Percentiles rank a stretch among this genome's conserved stretches.
phyloP scores from a whole-genome alignment of 208 protist species.

The Wallacemonas sp. region DNA sequence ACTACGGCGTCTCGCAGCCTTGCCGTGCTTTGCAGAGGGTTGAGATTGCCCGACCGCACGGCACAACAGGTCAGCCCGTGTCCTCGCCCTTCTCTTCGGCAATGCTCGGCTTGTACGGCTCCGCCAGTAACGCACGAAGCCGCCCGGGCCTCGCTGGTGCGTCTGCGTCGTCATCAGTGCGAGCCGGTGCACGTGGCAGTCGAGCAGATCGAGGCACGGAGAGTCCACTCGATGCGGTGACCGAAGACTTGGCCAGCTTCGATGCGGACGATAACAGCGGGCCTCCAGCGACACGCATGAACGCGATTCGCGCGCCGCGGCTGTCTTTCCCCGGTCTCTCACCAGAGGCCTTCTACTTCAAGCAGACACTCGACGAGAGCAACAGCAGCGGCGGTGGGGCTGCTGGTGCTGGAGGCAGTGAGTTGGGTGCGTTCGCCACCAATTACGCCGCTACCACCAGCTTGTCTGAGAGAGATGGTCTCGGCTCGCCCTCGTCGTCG shows the following conservation, averaged over 20 bases:
- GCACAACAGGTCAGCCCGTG: conserved; percentile 16
- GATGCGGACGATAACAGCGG: conserved; percentile 49
- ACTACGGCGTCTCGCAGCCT: background rate
- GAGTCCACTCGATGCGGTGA: conserved; percentile 21
- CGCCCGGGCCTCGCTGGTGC: too few relatives aligned
- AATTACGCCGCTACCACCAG: too few relatives aligned
- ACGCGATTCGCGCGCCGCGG: conserved; percentile 18
- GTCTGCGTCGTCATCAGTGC: background rate
- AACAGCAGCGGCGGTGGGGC: background rate
- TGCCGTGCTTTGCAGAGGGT: conserved; percentile 30
- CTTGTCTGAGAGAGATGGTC: too few relatives aligned
- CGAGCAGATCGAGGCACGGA: background rate
- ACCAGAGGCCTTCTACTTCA: conserved; percentile 14
- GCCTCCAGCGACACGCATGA: conserved; percentile 38
- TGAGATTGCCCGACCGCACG: conserved; percentile 25
- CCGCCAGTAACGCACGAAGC: too few relatives aligned
- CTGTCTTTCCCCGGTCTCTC: conserved; percentile 24
- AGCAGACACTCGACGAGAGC: background rate
- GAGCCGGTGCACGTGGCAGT: background rate
- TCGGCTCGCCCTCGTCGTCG: too few relatives aligned
- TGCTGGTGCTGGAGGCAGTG: background rate
- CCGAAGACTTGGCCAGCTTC: conserved; percentile 53
- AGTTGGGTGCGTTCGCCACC: background rate
- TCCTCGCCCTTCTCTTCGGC: too few relatives aligned
- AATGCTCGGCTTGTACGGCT: too few relatives aligned